These are phyloP conservation scores for Aspergillus uvarum DNA, from an alignment of 2,329 filamentous ascomycete species.

Conservation along the genomic window DNA sequence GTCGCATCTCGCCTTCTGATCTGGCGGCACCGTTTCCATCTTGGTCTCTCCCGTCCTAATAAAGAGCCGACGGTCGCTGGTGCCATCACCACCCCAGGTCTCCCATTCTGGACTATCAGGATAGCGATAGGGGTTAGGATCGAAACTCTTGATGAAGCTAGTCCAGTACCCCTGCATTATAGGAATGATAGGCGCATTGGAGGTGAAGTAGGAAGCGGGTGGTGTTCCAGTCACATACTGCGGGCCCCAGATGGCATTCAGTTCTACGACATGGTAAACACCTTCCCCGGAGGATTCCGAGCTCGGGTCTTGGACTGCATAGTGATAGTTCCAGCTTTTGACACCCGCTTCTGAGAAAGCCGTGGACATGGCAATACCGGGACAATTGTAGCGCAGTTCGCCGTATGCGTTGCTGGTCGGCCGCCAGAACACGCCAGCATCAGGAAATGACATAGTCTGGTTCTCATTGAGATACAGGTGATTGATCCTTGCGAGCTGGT, in stretches of 20 bases:
- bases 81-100: constrained; percentile 41
- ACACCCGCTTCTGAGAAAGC: constrained; percentile 35
- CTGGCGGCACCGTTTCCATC: constrained; percentile 48
- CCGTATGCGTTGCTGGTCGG: constrained; percentile 61
- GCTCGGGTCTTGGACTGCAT: constrained; percentile 62
- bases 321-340: constrained; percentile 66
- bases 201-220: constrained; percentile 57
- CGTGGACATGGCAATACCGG: constrained; percentile 56
- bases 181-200: constrained; percentile 59
- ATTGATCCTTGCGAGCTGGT: constrained; percentile 55
- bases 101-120: constrained; percentile 54
- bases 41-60: constrained; percentile 46
- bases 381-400: constrained; percentile 66
- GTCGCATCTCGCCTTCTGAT: constrained; percentile 46
- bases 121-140: constrained; percentile 62
- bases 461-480: constrained; percentile 55
- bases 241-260: constrained; percentile 67
- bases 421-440: constrained; percentile 57
- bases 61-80: constrained; percentile 40
- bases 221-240: constrained; percentile 50
- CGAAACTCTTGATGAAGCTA: constrained; percentile 65
- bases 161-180: constrained; percentile 71
- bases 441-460: constrained; percentile 47
- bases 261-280: constrained; percentile 66
- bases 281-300: constrained; percentile 58